These are phyloP conservation scores for Lolium perenne DNA, from an alignment of 176 grass and related monocot species.

Conservation along the genomic window DNA sequence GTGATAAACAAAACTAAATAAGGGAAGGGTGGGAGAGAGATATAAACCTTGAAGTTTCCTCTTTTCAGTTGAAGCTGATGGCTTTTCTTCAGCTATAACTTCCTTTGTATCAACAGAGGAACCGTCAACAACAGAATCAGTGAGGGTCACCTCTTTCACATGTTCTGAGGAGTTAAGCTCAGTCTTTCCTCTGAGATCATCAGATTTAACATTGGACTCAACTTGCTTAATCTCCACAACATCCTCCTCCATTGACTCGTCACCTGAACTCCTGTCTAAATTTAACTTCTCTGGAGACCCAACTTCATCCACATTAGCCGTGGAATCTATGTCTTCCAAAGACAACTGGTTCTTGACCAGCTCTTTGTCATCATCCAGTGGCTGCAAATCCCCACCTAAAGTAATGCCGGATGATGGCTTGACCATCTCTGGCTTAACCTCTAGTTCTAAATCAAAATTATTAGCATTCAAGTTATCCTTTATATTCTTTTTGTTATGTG, in stretches of 20 bases:
- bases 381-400: constrained; percentile 82
- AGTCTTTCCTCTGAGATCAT: constrained; percentile 46
- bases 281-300: constrained; percentile 94
- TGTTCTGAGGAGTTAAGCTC: constrained; percentile 56
- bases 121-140: constrained; percentile 46
- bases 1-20: constrained; percentile 2
- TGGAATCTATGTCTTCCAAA: constrained; percentile 78
- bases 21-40: neutral
- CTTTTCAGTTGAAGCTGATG: constrained; percentile 67
- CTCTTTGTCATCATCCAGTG: constrained; percentile 82
- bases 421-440: constrained; percentile 91
- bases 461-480: constrained; percentile 99
- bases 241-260: constrained; percentile 99
- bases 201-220: constrained; percentile 67
- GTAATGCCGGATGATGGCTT: constrained; percentile 78
- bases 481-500: constrained; percentile 92
- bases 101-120: constrained; percentile 59
- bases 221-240: constrained; percentile 70
- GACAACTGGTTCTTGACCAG: constrained; percentile 66
- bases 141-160: constrained; percentile 56
- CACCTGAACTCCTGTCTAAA: constrained; percentile 98
- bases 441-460: constrained; percentile 99
- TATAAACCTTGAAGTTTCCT: constrained; percentile 91
- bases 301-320: constrained; percentile 69
- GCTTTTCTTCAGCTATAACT: constrained; percentile 62